A percentile compares a stretch with the other conserved stretches of the same genome.
phyloP scores from a whole-genome alignment of 768 basidiomycete species.

The Pluteus cervinus region DNA sequence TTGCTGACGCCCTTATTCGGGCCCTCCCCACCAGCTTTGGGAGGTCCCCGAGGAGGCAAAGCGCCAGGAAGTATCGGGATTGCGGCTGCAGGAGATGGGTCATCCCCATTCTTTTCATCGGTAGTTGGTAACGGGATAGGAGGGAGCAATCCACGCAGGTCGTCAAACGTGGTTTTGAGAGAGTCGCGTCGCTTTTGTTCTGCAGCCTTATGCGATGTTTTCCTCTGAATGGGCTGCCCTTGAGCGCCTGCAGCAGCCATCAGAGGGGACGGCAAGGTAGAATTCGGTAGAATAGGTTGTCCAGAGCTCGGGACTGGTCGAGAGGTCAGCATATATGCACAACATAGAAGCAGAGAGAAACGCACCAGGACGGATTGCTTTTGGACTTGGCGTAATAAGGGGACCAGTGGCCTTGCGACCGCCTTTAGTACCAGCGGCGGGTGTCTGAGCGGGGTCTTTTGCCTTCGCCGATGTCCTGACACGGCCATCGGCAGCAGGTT shows the following conservation, averaged over 20 bases:
- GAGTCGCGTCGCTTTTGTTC: constrained; percentile 98
- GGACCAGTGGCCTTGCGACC: constrained; percentile 14
- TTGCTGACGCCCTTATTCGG: constrained; percentile 95
- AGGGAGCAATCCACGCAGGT: constrained; percentile 76
- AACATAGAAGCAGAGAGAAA: neutral
- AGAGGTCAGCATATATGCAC: no score
- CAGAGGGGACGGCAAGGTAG: constrained; percentile 8
- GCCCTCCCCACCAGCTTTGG: constrained; percentile 80
- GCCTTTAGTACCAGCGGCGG: no score
- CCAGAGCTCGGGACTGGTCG: neutral
- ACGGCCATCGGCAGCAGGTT: constrained; percentile 19
- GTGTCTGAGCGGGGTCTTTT: no score
- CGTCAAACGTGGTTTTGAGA: constrained; percentile 90
- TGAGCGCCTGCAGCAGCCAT: constrained; percentile 7
- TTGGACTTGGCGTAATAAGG: constrained; percentile 50
- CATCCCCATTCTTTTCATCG: constrained; percentile 26
- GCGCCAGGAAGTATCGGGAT: constrained; percentile 83
- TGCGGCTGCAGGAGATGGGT: constrained; percentile 27
- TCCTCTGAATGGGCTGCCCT: constrained; percentile 24
- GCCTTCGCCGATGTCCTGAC: constrained; percentile 16
- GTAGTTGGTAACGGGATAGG: constrained; percentile 82
- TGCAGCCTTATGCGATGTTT: constrained; percentile 90
- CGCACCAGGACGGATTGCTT: constrained; percentile 68
- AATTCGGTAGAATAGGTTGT: constrained; percentile 13
- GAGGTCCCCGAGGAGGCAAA: constrained; percentile 84